Evolutionary conservation across 129 eudicot species (phyloP).

Genomic region (Daucus carota): DNA sequence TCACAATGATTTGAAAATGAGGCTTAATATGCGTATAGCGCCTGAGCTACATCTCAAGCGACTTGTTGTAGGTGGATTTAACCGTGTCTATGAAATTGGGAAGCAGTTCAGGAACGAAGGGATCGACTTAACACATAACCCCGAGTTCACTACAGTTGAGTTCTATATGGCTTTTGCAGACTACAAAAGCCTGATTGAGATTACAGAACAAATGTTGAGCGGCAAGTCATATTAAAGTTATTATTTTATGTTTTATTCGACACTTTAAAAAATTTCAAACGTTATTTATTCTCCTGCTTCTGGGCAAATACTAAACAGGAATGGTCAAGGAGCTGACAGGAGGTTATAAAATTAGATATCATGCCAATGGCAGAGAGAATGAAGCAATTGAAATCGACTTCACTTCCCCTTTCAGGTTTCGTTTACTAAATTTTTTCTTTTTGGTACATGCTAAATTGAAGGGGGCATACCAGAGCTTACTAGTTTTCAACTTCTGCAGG

Average conservation of each 20-base stretch:
- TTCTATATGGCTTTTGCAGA: slow-evolving; percentile 94
- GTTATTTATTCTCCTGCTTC: background rate
- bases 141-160: slow-evolving; percentile 88
- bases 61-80: slow-evolving; percentile 91
- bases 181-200: slow-evolving; percentile 75
- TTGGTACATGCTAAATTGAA: background rate
- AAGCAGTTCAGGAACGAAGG: slow-evolving; percentile 93
- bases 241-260: background rate
- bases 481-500: slow-evolving; percentile 25
- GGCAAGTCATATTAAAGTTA: slow-evolving; percentile 36
- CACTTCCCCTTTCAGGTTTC: slow-evolving; percentile 89
- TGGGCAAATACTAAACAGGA: slow-evolving; percentile 30
- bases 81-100: slow-evolving; percentile 91
- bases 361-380: slow-evolving; percentile 68
- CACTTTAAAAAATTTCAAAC: no score
- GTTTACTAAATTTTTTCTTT: background rate
- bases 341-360: slow-evolving; percentile 69
- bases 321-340: slow-evolving; percentile 96
- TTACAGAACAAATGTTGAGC: slow-evolving; percentile 75
- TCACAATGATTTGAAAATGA: slow-evolving; percentile 85
- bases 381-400: slow-evolving; percentile 75
- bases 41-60: slow-evolving; percentile 89
- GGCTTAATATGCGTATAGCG: slow-evolving; percentile 81
- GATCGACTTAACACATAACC: slow-evolving; percentile 86
- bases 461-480: background rate